Evolutionary conservation across 495 filamentous ascomycete genomes (phyloP).

Genomic region (Penicillium bovifimosum): DNA sequence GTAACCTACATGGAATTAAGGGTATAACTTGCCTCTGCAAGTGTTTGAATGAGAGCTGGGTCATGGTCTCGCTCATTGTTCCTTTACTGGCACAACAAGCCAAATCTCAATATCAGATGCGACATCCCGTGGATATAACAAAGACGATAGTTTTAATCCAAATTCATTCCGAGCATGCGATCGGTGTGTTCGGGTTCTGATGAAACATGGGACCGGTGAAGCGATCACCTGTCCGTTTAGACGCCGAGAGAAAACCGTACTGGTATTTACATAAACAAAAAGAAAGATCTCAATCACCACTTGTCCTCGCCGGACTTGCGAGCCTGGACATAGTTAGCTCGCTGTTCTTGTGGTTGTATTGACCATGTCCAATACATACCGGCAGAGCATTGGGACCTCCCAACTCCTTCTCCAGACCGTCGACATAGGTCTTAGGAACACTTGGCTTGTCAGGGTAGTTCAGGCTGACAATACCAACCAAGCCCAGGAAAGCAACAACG

Average conservation of each 20-base stretch:
- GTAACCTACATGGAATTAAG: neutral
- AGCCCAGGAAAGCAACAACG: conserved; percentile 59
- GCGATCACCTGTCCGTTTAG: conserved; percentile 26
- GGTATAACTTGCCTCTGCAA: neutral
- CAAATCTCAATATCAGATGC: neutral
- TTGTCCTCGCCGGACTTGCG: conserved; percentile 40
- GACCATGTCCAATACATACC: conserved; percentile 25
- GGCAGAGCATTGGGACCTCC: conserved; percentile 56
- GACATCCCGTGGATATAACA: neutral
- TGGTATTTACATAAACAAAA: conserved; percentile 41
- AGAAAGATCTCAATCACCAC: conserved; percentile 31
- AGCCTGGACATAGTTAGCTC: conserved; percentile 24
- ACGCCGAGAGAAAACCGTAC: conserved; percentile 36
- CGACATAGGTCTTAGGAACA: conserved; percentile 72
- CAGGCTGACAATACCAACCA: conserved; percentile 64
- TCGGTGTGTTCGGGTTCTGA: conserved; percentile 6
- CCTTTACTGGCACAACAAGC: neutral
- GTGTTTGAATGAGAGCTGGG: neutral
- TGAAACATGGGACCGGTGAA: conserved; percentile 7
- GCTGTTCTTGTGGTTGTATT: neutral
- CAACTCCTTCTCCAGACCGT: conserved; percentile 78
- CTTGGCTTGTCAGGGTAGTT: conserved; percentile 83
- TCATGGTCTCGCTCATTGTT: neutral
- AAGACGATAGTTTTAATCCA: conserved; percentile 4
- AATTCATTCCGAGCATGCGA: conserved; percentile 12